Conservation (phyloP, 2,329 filamentous ascomycete genomes). For the Phoma sp. region DNA sequence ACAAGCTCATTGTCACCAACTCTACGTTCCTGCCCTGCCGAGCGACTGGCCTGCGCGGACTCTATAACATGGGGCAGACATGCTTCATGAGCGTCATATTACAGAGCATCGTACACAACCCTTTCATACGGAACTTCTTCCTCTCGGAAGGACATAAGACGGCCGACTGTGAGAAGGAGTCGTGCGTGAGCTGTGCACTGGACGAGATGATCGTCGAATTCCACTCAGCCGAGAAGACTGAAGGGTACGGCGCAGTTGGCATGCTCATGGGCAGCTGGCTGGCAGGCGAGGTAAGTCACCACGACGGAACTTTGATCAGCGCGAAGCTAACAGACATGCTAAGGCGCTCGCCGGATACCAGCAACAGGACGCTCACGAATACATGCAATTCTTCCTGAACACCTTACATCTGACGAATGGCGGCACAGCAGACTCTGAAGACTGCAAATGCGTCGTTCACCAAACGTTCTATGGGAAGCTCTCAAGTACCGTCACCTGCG, state of each 20-base stretch:
- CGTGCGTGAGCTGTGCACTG: constrained; percentile 67
- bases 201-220: constrained; percentile 71
- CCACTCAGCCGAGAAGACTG: constrained; percentile 76
- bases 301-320: background rate
- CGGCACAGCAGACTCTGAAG: constrained; percentile 54
- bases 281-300: constrained; percentile 67
- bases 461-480: constrained; percentile 94
- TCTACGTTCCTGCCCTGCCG: constrained; percentile 82
- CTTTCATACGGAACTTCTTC: constrained; percentile 89
- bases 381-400: constrained; percentile 94
- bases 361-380: constrained; percentile 97
- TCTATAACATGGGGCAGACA: constrained; percentile 98
- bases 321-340: background rate
- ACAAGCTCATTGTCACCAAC: constrained; percentile 78
- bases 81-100: constrained; percentile 98
- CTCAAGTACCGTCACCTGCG: constrained; percentile 88
- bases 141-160: constrained; percentile 87
- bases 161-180: constrained; percentile 69
- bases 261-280: constrained; percentile 92
- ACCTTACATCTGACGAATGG: constrained; percentile 83
- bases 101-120: constrained; percentile 92
- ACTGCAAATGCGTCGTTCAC: constrained; percentile 90
- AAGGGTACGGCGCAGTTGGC: constrained; percentile 88
- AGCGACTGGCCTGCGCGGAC: constrained; percentile 85
- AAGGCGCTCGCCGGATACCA: constrained; percentile 76